Percentiles rank a stretch among this genome's conserved stretches.
Evolutionary conservation across 169 alveolate genomes (phyloP).

Genomic region (Eimeria falciformis): DNA sequence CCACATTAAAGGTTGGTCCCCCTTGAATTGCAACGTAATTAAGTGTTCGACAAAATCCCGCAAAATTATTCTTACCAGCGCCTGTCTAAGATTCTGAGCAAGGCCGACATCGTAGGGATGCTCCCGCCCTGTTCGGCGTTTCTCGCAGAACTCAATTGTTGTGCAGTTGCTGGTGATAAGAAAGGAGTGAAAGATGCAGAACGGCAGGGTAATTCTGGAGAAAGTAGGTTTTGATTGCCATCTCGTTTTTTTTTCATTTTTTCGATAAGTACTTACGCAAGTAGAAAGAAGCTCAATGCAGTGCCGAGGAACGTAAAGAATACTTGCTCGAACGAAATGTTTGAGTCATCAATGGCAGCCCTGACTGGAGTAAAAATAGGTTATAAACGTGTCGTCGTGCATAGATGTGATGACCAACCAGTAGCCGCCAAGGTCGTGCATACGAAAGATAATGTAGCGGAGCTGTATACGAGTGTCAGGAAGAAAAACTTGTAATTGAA

Average conservation of each 20-base stretch:
- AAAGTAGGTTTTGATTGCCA: conserved; percentile 56
- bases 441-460: conserved; percentile 44
- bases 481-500: conserved; percentile 81
- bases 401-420: background rate
- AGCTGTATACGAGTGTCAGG: conserved; percentile 79
- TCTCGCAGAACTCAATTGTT: conserved; percentile 84
- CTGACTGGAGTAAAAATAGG: conserved; percentile 59
- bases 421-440: conserved; percentile 58
- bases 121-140: conserved; percentile 78
- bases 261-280: background rate
- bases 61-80: conserved; percentile 66
- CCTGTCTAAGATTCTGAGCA: conserved; percentile 76
- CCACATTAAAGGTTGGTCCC: conserved; percentile 81
- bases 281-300: conserved; percentile 69
- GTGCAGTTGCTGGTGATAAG: conserved; percentile 79
- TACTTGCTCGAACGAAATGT: conserved; percentile 74
- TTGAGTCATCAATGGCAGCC: conserved; percentile 68
- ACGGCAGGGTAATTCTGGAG: conserved; percentile 78
- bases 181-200: conserved; percentile 80
- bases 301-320: conserved; percentile 78
- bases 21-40: conserved; percentile 16
- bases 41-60: background rate
- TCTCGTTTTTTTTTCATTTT: background rate
- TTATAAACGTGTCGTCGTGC: background rate
- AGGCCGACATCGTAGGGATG: conserved; percentile 81